Evolutionary conservation across 2,329 filamentous ascomycete genomes (phyloP).

Genomic region (Fusarium buharicum): DNA sequence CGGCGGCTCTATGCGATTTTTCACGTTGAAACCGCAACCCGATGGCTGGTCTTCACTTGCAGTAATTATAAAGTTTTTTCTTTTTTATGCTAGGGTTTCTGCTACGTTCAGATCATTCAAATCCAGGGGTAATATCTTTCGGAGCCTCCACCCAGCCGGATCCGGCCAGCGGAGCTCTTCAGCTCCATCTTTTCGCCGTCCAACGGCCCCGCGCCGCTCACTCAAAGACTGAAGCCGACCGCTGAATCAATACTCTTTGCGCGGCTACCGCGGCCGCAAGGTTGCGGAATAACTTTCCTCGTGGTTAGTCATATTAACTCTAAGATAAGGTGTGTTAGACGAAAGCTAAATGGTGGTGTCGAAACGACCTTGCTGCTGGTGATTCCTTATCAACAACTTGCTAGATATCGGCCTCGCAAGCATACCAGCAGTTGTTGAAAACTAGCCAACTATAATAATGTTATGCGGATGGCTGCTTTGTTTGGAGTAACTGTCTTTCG

Average conservation of each 20-base stretch:
- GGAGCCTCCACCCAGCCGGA: constrained; percentile 22
- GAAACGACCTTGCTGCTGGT: too few relatives aligned
- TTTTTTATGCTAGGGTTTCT: not conserved
- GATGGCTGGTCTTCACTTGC: not conserved
- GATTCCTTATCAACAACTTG: too few relatives aligned
- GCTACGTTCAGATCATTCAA: not conserved
- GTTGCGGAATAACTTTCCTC: not conserved
- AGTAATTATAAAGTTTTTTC: not conserved
- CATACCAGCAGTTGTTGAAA: too few relatives aligned
- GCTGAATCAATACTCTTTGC: constrained; percentile 1
- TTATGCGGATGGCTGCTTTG: too few relatives aligned
- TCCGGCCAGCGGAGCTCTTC: constrained; percentile 21
- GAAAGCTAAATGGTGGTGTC: too few relatives aligned
- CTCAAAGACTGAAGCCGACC: constrained; percentile 1
- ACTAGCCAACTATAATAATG: too few relatives aligned
- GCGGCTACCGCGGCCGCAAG: constrained; percentile 15
- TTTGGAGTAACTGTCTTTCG: not conserved
- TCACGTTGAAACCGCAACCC: constrained; percentile 3
- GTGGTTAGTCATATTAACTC: too few relatives aligned
- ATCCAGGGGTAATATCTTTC: not conserved
- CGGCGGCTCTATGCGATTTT: constrained; percentile 7
- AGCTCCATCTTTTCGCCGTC: constrained; percentile 32
- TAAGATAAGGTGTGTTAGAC: too few relatives aligned
- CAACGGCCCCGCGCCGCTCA: constrained; percentile 18
- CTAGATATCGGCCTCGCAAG: too few relatives aligned